Percentiles rank a stretch among this genome's conserved stretches.
phyloP scores from a whole-genome alignment of 805 yeast species.

The Wickerhamomyces xylosicus region DNA sequence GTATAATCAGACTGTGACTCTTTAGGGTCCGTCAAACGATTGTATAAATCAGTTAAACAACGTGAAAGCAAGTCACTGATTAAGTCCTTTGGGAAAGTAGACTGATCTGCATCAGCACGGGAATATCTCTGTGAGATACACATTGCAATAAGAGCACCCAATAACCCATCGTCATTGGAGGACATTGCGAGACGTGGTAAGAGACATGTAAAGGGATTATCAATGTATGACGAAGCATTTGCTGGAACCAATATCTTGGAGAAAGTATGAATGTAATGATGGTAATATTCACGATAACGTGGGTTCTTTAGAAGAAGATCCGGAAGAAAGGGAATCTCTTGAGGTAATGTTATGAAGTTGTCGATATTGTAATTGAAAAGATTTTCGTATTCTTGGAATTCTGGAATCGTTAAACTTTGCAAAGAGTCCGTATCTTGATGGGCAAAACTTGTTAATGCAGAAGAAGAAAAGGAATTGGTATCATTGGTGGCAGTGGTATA shows the following conservation, averaged over 20 bases:
- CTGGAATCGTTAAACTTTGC: background rate
- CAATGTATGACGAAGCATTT: constrained; percentile 40
- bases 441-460: too few relatives aligned
- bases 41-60: constrained; percentile 47
- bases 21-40: constrained; percentile 35
- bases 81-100: constrained; percentile 21
- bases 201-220: constrained; percentile 56
- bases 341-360: background rate
- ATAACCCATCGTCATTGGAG: constrained; percentile 39
- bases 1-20: constrained; percentile 59
- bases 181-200: constrained; percentile 62
- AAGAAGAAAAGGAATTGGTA: too few relatives aligned
- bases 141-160: constrained; percentile 45
- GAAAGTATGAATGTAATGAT: constrained; percentile 51
- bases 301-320: constrained; percentile 51
- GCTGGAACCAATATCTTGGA: constrained; percentile 58
- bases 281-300: constrained; percentile 48
- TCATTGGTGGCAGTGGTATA: too few relatives aligned
- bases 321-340: constrained; percentile 36
- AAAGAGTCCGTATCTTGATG: background rate
- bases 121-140: constrained; percentile 30
- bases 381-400: background rate
- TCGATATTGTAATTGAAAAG: background rate
- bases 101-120: constrained; percentile 11
- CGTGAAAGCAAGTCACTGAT: constrained; percentile 44